phyloP scores from a whole-genome alignment of 192 early-diverging fungal genomes.

The Chytriomyces sp. region DNA sequence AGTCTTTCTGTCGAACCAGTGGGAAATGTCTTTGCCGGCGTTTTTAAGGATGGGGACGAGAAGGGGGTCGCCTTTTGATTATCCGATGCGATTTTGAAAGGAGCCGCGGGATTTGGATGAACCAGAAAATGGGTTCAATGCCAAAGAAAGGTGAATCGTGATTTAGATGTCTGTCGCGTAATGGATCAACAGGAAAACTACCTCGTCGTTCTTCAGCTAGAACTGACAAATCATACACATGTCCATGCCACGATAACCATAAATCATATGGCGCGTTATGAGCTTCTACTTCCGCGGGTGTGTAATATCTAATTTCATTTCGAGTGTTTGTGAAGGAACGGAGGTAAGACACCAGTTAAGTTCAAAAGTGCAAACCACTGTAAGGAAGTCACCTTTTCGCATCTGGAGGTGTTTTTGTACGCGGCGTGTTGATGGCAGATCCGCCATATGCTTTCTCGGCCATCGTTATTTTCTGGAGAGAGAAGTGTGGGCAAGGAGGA shows the following conservation, averaged over 20 bases:
- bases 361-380: too few species aligned
- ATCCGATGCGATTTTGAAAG: background rate
- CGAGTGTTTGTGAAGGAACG: too few species aligned
- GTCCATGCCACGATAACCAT: constrained; percentile 60
- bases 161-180: too few species aligned
- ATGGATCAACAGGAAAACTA: background rate
- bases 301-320: too few species aligned
- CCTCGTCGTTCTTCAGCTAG: constrained; percentile 43
- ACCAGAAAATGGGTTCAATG: background rate
- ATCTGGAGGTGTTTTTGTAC: constrained; percentile 26
- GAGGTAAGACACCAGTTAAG: too few species aligned
- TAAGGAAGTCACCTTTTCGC: too few species aligned
- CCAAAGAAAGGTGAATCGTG: background rate
- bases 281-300: constrained; percentile 50
- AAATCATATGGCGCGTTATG: constrained; percentile 58
- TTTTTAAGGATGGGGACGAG: constrained; percentile 56
- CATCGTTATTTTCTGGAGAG: too few species aligned
- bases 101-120: background rate
- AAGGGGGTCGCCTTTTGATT: constrained; percentile 51
- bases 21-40: constrained; percentile 63
- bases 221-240: constrained; percentile 53
- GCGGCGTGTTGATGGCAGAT: too few species aligned
- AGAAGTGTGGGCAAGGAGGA: too few species aligned
- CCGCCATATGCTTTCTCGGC: too few species aligned
- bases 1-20: constrained; percentile 60